These are phyloP conservation scores for Botrytis galanthina DNA, from an alignment of 2,329 filamentous ascomycete genomes.

Conservation along the genomic window DNA sequence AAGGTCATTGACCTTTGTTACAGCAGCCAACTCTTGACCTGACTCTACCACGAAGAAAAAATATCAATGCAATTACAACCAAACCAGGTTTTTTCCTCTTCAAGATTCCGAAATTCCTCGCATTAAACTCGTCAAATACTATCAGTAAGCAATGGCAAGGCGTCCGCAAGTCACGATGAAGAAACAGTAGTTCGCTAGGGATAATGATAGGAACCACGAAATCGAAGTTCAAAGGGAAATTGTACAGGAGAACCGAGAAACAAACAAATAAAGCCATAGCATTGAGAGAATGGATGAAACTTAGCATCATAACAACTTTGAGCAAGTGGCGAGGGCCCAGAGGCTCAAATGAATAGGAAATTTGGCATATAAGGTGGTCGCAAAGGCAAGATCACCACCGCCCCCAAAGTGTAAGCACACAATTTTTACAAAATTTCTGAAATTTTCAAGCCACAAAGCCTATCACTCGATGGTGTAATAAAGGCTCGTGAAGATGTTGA, in stretches of 20 bases:
- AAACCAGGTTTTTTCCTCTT: not conserved
- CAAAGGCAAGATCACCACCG: not conserved
- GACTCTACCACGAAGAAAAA: not conserved
- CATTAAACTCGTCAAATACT: not conserved
- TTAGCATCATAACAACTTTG: too few species aligned
- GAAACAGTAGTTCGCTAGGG: not conserved
- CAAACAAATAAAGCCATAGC: not conserved
- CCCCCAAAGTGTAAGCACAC: not conserved
- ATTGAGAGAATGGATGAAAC: not conserved
- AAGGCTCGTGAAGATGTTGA: not conserved
- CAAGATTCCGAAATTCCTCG: not conserved
- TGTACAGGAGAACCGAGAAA: not conserved
- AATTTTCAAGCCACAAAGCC: not conserved
- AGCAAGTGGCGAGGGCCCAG: not conserved
- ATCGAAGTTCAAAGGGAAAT: not conserved
- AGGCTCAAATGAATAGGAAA: not conserved
- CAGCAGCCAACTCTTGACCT: not conserved
- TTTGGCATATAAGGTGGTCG: not conserved
- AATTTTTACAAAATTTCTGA: too few species aligned
- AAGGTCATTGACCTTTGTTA: not conserved
- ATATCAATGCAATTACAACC: not conserved
- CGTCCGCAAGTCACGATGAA: not conserved
- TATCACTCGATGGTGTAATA: not conserved
- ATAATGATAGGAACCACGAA: not conserved
- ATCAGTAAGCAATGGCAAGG: not conserved